Conservation (phyloP, 1,284 basidiomycete genomes). For the Pseudozyma tsukubaensis region DNA sequence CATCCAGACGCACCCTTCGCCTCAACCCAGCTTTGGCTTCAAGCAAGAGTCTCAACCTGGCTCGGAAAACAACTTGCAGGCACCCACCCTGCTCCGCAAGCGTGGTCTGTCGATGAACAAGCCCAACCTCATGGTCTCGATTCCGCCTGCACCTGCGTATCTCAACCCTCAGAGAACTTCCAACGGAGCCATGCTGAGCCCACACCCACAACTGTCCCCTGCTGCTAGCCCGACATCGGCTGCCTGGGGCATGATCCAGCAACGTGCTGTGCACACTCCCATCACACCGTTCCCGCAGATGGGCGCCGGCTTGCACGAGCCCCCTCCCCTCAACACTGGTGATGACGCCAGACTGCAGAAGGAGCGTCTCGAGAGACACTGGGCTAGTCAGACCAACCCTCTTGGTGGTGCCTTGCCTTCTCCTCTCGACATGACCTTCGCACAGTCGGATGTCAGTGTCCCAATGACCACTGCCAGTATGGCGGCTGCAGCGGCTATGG, state of each 20-base stretch:
- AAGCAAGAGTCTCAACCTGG: constrained; percentile 12
- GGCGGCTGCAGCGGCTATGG: constrained; percentile 18
- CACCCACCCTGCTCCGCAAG: constrained; percentile 59
- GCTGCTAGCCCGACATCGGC: constrained; percentile 44
- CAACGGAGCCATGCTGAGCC: constrained; percentile 38
- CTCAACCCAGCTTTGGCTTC: constrained; percentile 38
- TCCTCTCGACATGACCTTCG: constrained; percentile 51
- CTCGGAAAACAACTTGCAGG: constrained; percentile 24
- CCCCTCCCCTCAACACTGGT: constrained; percentile 53
- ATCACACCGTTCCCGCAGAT: constrained; percentile 60
- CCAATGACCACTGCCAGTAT: constrained; percentile 30
- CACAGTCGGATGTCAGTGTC: constrained; percentile 22
- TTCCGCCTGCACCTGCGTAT: constrained; percentile 56
- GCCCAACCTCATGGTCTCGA: constrained; percentile 60
- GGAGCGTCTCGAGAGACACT: constrained; percentile 58
- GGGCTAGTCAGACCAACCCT: constrained; percentile 49
- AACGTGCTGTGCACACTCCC: constrained; percentile 57
- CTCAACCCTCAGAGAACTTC: constrained; percentile 44
- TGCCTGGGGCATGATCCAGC: constrained; percentile 62
- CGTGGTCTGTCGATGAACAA: constrained; percentile 59
- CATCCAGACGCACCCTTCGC: constrained; percentile 55
- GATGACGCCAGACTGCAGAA: constrained; percentile 56
- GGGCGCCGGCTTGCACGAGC: constrained; percentile 36
- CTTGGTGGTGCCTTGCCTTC: constrained; percentile 33
- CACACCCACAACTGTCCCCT: constrained; percentile 44